Base-by-base conservation (phyloP, 352 stramenopile species). In the Pythium vanterpoolii region DNA sequence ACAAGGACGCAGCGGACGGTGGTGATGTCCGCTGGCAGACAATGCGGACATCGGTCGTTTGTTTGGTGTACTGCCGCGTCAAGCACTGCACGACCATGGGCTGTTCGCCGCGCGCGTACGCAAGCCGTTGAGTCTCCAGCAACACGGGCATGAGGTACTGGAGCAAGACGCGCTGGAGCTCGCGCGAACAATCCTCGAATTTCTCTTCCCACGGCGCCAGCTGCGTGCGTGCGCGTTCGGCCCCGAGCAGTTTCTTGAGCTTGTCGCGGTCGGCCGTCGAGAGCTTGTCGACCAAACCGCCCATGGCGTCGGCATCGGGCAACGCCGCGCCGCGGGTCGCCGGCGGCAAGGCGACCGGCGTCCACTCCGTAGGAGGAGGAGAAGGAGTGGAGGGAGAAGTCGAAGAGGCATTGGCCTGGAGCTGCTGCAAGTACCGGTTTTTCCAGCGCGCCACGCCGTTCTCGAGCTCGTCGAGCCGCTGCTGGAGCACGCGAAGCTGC, bases 401-500 rank as follows among this genome's bases (percentile, higher is more conserved):
- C n/a, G n/a, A n/a, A n/a, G 31, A 16, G n/a, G 23, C 49, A 24
- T 28, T 55, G 13, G 49, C 53, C 33, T 73, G 66, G 36, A 76
- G 52, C 54, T 84, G 73, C 66, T 89, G 73, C 39, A 86, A 49
- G 62, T 75, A 89, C 4, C 73, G 72, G 69, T 88, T 78, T 48
- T 90, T 90, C 80, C 80, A 90, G 38, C 70, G 58, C 3, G 77
- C 76, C 28, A 88, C 73, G 16, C 64, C 53, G 14, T 64, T 61
- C 45, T 90, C 80, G 36, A 88, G 53, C 45, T 87, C 80, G 31
- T 88, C 80, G 42, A 90, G 62, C 18, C 80, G 80, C 26, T 77
- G 69, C 69, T 90, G 80, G 68, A 90, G 83, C 16, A 84, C 76
- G 69, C 80, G 77, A 46, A 84, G 76, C 67, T 90, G 80, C 70